These are phyloP conservation scores for Fusarium fracticaudum DNA, from an alignment of 2,329 filamentous ascomycete genomes.

Conservation along the genomic window DNA sequence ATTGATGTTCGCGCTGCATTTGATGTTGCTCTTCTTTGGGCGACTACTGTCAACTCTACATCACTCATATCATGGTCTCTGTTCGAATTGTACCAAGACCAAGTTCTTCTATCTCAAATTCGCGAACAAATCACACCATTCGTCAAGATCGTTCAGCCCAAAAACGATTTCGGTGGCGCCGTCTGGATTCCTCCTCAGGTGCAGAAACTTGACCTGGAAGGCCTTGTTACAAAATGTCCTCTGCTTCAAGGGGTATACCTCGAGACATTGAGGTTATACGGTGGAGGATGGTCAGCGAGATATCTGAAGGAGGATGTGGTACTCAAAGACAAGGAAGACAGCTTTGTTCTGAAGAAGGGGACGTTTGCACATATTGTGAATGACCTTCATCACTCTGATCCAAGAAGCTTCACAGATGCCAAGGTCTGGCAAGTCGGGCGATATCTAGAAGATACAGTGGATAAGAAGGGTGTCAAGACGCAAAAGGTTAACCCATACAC, in stretches of 20 bases:
- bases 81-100: conserved; percentile 52
- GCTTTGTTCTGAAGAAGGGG: conserved; percentile 48
- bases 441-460: conserved; percentile 44
- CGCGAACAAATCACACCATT: conserved; percentile 51
- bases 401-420: conserved; percentile 46
- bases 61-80: conserved; percentile 54
- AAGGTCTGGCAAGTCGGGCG: conserved; percentile 49
- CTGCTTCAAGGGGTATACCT: conserved; percentile 52
- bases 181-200: conserved; percentile 50
- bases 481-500: conserved; percentile 39
- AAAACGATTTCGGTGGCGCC: conserved; percentile 49
- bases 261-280: conserved; percentile 53
- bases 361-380: conserved; percentile 48
- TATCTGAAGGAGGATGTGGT: conserved; percentile 47
- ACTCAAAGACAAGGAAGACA: conserved; percentile 41
- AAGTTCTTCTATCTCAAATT: conserved; percentile 50
- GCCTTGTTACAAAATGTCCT: conserved; percentile 49
- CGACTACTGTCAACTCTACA: conserved; percentile 51
- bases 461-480: conserved; percentile 38
- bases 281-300: conserved; percentile 46
- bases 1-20: conserved; percentile 46
- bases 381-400: conserved; percentile 50
- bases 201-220: conserved; percentile 49
- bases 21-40: conserved; percentile 52
- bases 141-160: conserved; percentile 46